phyloP scores from a whole-genome alignment of 176 grass and related monocot genomes.

The Aechmea fasciata region DNA sequence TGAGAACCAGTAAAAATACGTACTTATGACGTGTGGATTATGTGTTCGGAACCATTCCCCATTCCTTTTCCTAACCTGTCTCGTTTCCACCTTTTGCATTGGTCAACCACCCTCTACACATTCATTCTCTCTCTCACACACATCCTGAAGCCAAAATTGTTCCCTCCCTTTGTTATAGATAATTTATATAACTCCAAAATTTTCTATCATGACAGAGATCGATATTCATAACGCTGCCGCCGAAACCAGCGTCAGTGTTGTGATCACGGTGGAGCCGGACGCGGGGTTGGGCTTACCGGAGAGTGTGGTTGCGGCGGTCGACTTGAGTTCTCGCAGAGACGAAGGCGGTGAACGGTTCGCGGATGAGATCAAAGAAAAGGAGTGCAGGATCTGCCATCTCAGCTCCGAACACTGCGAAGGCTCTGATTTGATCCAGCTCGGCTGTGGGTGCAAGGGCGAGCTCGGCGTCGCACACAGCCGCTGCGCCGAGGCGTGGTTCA shows the following conservation, averaged over 20 bases:
- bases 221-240: too few species aligned
- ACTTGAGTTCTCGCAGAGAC: background rate
- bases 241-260: background rate
- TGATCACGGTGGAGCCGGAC: background rate
- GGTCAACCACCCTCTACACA: too few species aligned
- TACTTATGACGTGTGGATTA: too few species aligned
- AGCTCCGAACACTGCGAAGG: background rate
- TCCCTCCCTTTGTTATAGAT: too few species aligned
- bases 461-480: constrained; percentile 5
- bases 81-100: too few species aligned
- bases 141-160: too few species aligned
- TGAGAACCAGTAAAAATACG: too few species aligned
- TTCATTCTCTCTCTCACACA: too few species aligned
- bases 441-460: constrained; percentile 15
- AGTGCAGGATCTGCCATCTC: constrained; percentile 16
- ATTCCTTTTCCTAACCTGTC: too few species aligned
- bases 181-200: too few species aligned
- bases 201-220: too few species aligned
- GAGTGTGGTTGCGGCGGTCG: background rate
- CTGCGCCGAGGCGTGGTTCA: constrained; percentile 15
- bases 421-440: constrained; percentile 5
- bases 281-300: background rate
- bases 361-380: background rate
- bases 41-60: too few species aligned
- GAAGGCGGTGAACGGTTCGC: background rate